Conservation (phyloP, 2,329 filamentous ascomycete genomes). For the Penicillium sp. region DNA sequence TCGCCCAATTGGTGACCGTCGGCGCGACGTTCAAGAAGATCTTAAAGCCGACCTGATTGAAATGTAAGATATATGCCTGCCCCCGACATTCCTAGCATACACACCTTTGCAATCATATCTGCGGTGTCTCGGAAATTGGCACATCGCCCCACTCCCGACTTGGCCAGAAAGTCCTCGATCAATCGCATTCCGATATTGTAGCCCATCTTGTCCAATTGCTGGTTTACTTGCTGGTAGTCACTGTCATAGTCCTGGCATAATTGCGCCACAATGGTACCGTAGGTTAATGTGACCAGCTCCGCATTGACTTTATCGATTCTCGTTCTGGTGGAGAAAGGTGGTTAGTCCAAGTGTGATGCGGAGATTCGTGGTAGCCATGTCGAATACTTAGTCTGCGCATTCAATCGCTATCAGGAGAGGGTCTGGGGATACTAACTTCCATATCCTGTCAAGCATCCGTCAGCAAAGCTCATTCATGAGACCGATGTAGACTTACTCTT, state of each 20-base stretch:
- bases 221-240: conserved; percentile 93
- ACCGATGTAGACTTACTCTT: conserved; percentile 57
- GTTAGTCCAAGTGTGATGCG: conserved; percentile 13
- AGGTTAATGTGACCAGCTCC: conserved; percentile 93
- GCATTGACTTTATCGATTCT: conserved; percentile 97
- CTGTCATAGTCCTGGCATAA: conserved; percentile 93
- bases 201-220: conserved; percentile 97
- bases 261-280: conserved; percentile 94
- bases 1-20: conserved; percentile 89
- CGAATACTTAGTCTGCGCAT: background rate
- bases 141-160: conserved; percentile 84
- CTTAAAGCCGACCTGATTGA: conserved; percentile 82
- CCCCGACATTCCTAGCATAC: conserved; percentile 2
- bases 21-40: conserved; percentile 98
- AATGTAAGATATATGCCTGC: conserved; percentile 3
- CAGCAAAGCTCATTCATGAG: conserved; percentile 13
- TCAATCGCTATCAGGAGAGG: background rate
- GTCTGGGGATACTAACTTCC: conserved; percentile 66
- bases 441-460: conserved; percentile 59
- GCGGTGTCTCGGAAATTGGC: conserved; percentile 92
- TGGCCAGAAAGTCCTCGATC: conserved; percentile 96
- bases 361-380: background rate
- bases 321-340: conserved; percentile 54
- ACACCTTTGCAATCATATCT: conserved; percentile 89
- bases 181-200: conserved; percentile 95